Base-by-base conservation (phyloP, 495 filamentous ascomycete genomes). In the Mytilinidion resinicola region DNA sequence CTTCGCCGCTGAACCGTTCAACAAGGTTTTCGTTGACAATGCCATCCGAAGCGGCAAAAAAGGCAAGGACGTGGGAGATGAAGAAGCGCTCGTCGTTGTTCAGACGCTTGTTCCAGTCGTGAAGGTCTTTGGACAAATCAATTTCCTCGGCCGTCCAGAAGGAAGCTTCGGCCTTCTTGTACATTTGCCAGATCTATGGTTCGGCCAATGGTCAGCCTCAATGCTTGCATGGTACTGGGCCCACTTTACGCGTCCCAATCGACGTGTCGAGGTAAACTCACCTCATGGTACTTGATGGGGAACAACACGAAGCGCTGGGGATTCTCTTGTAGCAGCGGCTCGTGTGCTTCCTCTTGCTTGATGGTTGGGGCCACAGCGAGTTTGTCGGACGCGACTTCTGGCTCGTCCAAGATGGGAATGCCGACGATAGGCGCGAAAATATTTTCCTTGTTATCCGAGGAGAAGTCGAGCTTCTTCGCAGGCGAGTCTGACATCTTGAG, bases 111-210 rank as follows among this genome's bases (percentile, higher is more conserved):
- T 96, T 92, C 93, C 93, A 98, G 78, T 98, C 95, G 79, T 96
- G 89, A 21, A 96, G 81, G 74, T 98, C 93, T 79, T 98, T 97
- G 67, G 92, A 96, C 30, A 98, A 84, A 78, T 98, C 93, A 61
- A 98, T 96, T 78, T 98, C 93, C 72, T 98, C 93, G 55, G 93
- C 93, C 53, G 95, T 97, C 93, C 93, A 98, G 84, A 98, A 98
- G 38, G 95, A 97, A 21, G 93, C 93, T 75, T 96, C 92, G 65
- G 95, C 95, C 78, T 98, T 97, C 86, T 98, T 98, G 83, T 98
- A 98, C 92, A 98, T 96, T 75, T 96, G 95, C 93, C 93, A 98
- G 77, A 98, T 92, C 93, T 74, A 57, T 92, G 41, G 55, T 49
- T 37, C 41, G 48, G 49, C 11, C 15, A 8, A 1, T 51, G 68